phyloP scores from a whole-genome alignment of 768 basidiomycete species.

The Rhizopogon vinicolor region DNA sequence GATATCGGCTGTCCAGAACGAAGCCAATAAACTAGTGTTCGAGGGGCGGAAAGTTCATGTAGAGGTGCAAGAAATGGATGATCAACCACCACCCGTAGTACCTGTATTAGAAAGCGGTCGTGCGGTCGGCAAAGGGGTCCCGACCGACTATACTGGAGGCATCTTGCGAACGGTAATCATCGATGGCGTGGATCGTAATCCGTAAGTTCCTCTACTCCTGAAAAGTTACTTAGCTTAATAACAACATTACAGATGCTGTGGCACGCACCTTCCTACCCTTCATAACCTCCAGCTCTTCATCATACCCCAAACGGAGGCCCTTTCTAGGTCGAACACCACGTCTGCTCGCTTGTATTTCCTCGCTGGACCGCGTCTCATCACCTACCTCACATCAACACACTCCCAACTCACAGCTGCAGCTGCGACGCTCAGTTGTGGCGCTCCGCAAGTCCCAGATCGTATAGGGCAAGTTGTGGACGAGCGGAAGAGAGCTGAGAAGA shows the following conservation, averaged over 20 bases:
- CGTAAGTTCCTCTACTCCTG: conserved; percentile 39
- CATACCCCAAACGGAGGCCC: conserved; percentile 61
- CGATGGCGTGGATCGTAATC: conserved; percentile 76
- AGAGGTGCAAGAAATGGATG: conserved; percentile 68
- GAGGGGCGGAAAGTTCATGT: conserved; percentile 65
- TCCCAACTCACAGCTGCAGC: conserved; percentile 50
- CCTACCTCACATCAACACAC: conserved; percentile 57
- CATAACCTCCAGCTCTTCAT: conserved; percentile 71
- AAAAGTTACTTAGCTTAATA: conserved; percentile 6
- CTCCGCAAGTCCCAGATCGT: conserved; percentile 62
- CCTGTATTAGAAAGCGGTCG: conserved; percentile 42
- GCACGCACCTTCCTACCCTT: conserved; percentile 79
- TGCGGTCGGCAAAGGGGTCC: conserved; percentile 51
- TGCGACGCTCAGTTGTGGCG: conserved; percentile 61
- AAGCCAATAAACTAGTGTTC: conserved; percentile 64
- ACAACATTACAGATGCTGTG: conserved; percentile 55
- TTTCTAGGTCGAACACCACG: conserved; percentile 55
- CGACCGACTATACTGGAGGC: conserved; percentile 70
- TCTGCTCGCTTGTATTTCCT: conserved; percentile 79
- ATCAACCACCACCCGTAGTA: conserved; percentile 25
- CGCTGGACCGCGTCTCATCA: conserved; percentile 71
- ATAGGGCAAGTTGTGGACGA: conserved; percentile 64
- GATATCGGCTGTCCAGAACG: conserved; percentile 53
- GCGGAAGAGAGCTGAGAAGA: conserved; percentile 61
- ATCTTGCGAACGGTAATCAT: conserved; percentile 80